Conservation (phyloP, 768 basidiomycete genomes). For the Boletus vermiculosoides region DNA sequence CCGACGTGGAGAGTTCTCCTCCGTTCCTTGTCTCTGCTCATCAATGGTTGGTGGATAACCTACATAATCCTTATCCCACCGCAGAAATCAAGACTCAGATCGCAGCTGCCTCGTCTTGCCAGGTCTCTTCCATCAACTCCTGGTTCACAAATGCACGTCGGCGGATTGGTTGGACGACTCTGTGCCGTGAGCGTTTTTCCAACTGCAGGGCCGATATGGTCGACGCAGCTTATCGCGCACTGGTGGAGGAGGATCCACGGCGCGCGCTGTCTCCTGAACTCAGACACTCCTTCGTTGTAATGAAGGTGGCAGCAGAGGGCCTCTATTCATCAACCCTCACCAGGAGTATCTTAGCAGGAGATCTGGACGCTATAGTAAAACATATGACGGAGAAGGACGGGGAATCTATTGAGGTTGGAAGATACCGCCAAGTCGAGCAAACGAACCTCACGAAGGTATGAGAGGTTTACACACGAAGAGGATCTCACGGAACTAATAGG, state of each 20-base stretch:
- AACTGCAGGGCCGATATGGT: slow-evolving; percentile 28
- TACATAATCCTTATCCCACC: slow-evolving; percentile 54
- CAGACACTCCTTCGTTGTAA: slow-evolving; percentile 26
- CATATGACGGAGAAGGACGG: slow-evolving; percentile 22
- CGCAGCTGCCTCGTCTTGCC: slow-evolving; percentile 19
- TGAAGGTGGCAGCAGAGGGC: slow-evolving; percentile 32
- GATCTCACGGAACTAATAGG: not conserved
- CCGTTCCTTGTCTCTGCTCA: slow-evolving; percentile 24
- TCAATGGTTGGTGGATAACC: slow-evolving; percentile 44
- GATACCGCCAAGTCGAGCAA: not conserved
- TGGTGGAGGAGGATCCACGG: slow-evolving; percentile 23
- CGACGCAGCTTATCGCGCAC: slow-evolving; percentile 28
- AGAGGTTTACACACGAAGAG: not conserved
- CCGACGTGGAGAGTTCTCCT: rapidly evolving
- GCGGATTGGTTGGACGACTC: slow-evolving; percentile 51
- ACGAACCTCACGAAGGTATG: slow-evolving; percentile 2
- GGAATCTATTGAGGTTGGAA: not conserved
- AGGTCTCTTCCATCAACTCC: slow-evolving; percentile 34
- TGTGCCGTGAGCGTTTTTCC: slow-evolving; percentile 34
- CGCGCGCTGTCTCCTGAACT: slow-evolving; percentile 14
- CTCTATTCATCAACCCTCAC: slow-evolving; percentile 31
- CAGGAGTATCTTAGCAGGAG: slow-evolving; percentile 29
- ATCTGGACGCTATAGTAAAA: slow-evolving; percentile 31
- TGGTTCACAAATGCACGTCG: slow-evolving; percentile 52
- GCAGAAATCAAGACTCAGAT: slow-evolving; percentile 22